Percentiles rank a stretch among this genome's conserved stretches.
Conservation (phyloP, 1,139 yeast species). For the Lodderomyces orthopsilosis region DNA sequence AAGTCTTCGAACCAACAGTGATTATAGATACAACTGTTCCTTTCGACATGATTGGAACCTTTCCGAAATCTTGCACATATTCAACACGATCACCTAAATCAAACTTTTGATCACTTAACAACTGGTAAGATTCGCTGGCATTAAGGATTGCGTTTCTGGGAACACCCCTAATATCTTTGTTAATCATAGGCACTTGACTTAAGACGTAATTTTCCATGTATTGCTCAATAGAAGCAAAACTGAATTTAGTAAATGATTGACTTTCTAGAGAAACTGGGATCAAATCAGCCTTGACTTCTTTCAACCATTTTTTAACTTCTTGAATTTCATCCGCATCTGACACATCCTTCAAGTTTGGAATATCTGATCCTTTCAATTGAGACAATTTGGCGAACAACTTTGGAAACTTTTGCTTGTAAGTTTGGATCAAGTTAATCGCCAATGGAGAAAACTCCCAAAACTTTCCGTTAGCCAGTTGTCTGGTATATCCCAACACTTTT, state of each 20-base stretch:
- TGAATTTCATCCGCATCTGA: constrained; percentile 32
- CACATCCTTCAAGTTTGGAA: constrained; percentile 27
- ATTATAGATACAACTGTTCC: constrained; percentile 89
- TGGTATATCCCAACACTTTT: constrained; percentile 86
- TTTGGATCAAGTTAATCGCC: constrained; percentile 64
- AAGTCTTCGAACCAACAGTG: constrained; percentile 56
- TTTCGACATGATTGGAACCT: constrained; percentile 80
- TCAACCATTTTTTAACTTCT: constrained; percentile 57
- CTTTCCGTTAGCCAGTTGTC: constrained; percentile 47
- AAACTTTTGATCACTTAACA: constrained; percentile 73
- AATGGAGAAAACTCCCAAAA: constrained; percentile 85
- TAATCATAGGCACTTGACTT: constrained; percentile 39
- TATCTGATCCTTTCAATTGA: constrained; percentile 16
- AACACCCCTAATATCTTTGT: constrained; percentile 70
- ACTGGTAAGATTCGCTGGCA: constrained; percentile 70
- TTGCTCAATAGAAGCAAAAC: constrained; percentile 67
- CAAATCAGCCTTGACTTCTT: constrained; percentile 52
- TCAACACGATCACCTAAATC: constrained; percentile 87
- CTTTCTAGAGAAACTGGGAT: constrained; percentile 72
- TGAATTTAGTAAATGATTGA: constrained; percentile 69
- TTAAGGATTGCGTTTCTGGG: constrained; percentile 83
- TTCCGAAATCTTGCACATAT: constrained; percentile 83
- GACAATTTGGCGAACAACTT: constrained; percentile 49
- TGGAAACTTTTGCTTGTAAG: constrained; percentile 63
- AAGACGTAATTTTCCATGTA: constrained; percentile 50